phyloP scores from a whole-genome alignment of 805 yeast genomes.

The Yamadazyma endophytica region DNA sequence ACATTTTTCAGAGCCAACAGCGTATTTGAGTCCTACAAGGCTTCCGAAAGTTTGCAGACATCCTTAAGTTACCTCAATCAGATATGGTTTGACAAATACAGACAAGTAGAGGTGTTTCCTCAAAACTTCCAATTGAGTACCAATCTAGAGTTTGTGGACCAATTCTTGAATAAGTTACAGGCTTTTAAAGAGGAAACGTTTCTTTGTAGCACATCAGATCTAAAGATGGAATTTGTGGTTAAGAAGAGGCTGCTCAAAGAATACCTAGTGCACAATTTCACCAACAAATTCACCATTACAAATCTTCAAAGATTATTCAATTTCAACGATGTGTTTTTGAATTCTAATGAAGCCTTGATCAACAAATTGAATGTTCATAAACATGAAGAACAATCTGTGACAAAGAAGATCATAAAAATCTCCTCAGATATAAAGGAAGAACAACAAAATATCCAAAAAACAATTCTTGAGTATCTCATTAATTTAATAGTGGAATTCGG shows the following conservation, averaged over 20 bases:
- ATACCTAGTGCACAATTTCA: conserved; percentile 13
- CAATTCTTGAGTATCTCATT: conserved; percentile 15
- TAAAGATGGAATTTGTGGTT: no score
- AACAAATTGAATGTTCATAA: conserved; percentile 4
- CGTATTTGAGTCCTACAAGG: conserved; percentile 1
- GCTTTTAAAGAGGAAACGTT: conserved; percentile 13
- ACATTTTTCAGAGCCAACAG: conserved; percentile 19
- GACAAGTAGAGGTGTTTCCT: conserved; percentile 18
- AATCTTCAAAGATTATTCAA: conserved; percentile 18
- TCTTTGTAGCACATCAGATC: conserved; percentile 1
- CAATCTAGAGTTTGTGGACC: conserved; percentile 5
- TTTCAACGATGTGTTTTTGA: conserved; percentile 17
- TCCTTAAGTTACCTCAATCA: conserved; percentile 19
- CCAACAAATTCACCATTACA: conserved; percentile 13
- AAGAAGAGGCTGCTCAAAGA: no score
- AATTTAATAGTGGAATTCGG: conserved; percentile 10
- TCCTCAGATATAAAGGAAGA: conserved; percentile 10
- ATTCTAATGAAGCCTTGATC: conserved; percentile 7
- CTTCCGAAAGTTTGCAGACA: conserved; percentile 9
- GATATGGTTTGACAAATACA: conserved; percentile 18
- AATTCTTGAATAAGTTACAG: conserved; percentile 13
- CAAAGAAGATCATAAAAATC: not conserved
- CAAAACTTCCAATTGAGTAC: conserved; percentile 2
- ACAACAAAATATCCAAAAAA: conserved; percentile 14
- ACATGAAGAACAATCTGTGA: no score